These are phyloP conservation scores for Candida palmyrensis DNA, from an alignment of 805 yeast genomes.

Conservation along the genomic window DNA sequence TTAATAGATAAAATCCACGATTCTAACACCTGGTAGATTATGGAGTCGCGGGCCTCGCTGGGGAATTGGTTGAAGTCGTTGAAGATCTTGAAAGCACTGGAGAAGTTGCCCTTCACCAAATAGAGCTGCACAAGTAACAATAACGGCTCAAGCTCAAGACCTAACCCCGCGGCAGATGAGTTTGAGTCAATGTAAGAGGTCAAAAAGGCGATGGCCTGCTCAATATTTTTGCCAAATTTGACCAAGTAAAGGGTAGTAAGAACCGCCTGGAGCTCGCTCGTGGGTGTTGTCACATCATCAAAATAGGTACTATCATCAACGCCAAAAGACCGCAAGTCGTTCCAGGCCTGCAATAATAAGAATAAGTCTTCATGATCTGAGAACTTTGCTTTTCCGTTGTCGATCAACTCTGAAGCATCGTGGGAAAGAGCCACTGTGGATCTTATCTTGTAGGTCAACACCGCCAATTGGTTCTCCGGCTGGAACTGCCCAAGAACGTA, in stretches of 20 bases:
- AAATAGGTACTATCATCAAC: constrained; percentile 39
- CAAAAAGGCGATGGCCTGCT: constrained; percentile 31
- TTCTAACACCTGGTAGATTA: constrained; percentile 73
- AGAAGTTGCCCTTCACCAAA: constrained; percentile 31
- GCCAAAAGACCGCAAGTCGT: constrained; percentile 39
- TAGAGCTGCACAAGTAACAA: constrained; percentile 36
- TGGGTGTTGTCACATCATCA: constrained; percentile 23
- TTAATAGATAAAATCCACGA: constrained; percentile 50
- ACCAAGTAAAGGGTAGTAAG: constrained; percentile 35
- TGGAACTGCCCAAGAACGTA: constrained; percentile 35
- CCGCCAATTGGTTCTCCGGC: constrained; percentile 31
- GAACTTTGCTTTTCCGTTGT: constrained; percentile 25
- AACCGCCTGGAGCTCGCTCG: constrained; percentile 36
- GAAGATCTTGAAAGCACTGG: constrained; percentile 29
- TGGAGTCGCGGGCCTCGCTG: constrained; percentile 48
- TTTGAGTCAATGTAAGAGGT: constrained; percentile 20
- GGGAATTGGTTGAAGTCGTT: constrained; percentile 29
- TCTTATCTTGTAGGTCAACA: constrained; percentile 37
- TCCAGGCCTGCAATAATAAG: constrained; percentile 37
- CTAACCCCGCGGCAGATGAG: constrained; percentile 12
- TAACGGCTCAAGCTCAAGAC: constrained; percentile 36
- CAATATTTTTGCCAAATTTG: constrained; percentile 29
- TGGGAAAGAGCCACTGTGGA: constrained; percentile 30
- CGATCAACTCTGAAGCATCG: constrained; percentile 37
- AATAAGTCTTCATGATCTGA: constrained; percentile 31